Evolutionary conservation across 345 rosid species (phyloP), one percentile per base, ranked within the genome.

Genomic region (Aethionema arabicum): DNA sequence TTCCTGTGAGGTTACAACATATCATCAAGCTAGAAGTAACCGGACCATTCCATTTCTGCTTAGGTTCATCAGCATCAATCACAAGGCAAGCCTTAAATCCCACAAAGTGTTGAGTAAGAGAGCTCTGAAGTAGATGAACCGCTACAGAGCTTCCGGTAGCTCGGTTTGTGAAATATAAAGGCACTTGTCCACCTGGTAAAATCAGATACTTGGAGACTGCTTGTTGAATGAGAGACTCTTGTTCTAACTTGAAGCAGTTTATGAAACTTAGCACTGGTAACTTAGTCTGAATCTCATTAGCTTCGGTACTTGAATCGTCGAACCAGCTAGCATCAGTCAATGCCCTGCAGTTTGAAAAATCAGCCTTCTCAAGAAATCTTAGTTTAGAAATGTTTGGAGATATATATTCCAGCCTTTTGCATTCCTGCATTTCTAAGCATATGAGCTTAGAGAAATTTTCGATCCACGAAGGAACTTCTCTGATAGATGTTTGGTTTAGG

Each of bases 381-480:
- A 48, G 52, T 48, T 48, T 27, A n/a, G 32, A 48, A 27, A 48
- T 48, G 14, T 48, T 48, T n/a, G 52, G 32, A 13, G 52, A 48
- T 48, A 48, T 48, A 11, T 27, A 27, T 48, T 32, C 29, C 29
- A 48, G 29, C 12, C 32, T 48, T 48, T 47, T 47, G 52, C 52
- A 47, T 47, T 47, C 52, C 52, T 16, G n/a, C 52, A 47, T 47
- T 47, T 48, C 52, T 29, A 48, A 32, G 52, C 52, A 48, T 48
- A 9, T 8, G 13, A 48, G 52, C 7, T 3, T 48, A 48, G 52
- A 48, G 14, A 48, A 48, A n/a, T 27, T 48, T 7, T 48, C 52
- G 52, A 69, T 42, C 11, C 57, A 46, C 37, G 42, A 52, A 3
- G 60, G 60, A 9, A 74, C 49, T 27, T 59, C 64, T 29, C 13